A percentile compares a stretch with the other conserved stretches of the same genome.
These are phyloP conservation scores for Trichosanthes cucumerina DNA, from an alignment of 306 rosid genomes.

Conservation along the genomic window DNA sequence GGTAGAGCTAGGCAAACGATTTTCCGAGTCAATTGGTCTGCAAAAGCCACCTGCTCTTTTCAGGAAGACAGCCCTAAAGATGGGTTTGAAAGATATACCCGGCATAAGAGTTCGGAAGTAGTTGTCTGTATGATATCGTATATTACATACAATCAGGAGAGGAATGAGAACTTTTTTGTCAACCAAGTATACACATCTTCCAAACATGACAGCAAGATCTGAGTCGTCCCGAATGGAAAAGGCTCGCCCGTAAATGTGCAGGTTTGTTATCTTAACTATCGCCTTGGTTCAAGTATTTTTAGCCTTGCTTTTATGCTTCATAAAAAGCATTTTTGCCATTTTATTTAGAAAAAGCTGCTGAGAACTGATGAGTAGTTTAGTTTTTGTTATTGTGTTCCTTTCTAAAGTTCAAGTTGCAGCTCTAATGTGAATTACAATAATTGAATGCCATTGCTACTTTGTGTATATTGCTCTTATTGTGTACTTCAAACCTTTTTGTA, in stretches of 20 bases:
- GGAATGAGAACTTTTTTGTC: background rate
- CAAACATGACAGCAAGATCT: background rate
- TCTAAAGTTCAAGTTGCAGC: background rate
- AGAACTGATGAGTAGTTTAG: background rate
- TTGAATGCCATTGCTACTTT: background rate
- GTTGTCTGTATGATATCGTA: background rate
- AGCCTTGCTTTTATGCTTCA: background rate
- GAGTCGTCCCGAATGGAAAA: background rate
- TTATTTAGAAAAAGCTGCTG: background rate
- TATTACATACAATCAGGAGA: background rate
- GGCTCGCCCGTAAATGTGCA: background rate
- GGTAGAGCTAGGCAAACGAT: constrained; percentile 54
- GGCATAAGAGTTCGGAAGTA: constrained; percentile 68
- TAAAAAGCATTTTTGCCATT: background rate
- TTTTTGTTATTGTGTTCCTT: background rate
- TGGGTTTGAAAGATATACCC: constrained; percentile 89
- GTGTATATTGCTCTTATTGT: background rate
- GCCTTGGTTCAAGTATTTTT: background rate
- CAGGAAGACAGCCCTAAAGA: constrained; percentile 70
- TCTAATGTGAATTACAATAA: background rate
- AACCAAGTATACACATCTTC: background rate
- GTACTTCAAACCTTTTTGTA: background rate
- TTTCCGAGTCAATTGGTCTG: constrained; percentile 74
- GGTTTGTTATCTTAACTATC: background rate
- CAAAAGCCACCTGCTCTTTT: constrained; percentile 70